phyloP scores from a whole-genome alignment of 2,329 filamentous ascomycete genomes.

The Beauveria medogensis region DNA sequence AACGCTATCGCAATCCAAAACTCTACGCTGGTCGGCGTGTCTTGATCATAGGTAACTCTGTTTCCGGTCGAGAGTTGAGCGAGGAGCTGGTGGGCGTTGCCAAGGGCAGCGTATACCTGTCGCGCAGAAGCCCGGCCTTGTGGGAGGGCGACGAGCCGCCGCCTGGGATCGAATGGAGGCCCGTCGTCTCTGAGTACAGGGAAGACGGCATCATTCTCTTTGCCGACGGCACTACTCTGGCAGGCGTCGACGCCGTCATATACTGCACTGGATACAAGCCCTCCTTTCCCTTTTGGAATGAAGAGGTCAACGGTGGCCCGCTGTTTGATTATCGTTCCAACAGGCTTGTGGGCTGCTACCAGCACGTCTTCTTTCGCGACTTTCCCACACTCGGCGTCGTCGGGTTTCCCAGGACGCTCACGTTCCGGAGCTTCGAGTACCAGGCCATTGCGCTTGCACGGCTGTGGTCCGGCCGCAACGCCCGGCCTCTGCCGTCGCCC shows the following conservation, averaged over 20 bases:
- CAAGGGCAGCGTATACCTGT: constrained; percentile 40
- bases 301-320: constrained; percentile 31
- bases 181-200: constrained; percentile 37
- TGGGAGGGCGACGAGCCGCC: constrained; percentile 44
- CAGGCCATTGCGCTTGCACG: constrained; percentile 46
- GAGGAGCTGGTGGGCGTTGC: constrained; percentile 29
- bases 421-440: constrained; percentile 47
- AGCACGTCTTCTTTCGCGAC: constrained; percentile 44
- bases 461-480: constrained; percentile 35
- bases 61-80: constrained; percentile 34
- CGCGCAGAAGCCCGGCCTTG: constrained; percentile 37
- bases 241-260: constrained; percentile 22
- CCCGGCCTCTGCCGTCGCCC: constrained; percentile 28
- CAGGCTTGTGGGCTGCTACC: constrained; percentile 37
- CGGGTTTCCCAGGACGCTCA: constrained; percentile 6
- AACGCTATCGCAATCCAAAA: constrained; percentile 33
- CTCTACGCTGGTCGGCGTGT: constrained; percentile 26
- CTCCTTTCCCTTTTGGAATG: constrained; percentile 43
- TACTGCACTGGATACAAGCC: constrained; percentile 28
- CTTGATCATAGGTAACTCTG: constrained; percentile 35
- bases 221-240: constrained; percentile 19
- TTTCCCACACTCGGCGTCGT: constrained; percentile 34
- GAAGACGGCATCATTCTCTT: constrained; percentile 36
- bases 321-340: constrained; percentile 42
- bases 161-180: constrained; percentile 44